These are phyloP conservation scores for Silene coronaria DNA, from an alignment of 179 eudicot genomes.

Conservation along the genomic window DNA sequence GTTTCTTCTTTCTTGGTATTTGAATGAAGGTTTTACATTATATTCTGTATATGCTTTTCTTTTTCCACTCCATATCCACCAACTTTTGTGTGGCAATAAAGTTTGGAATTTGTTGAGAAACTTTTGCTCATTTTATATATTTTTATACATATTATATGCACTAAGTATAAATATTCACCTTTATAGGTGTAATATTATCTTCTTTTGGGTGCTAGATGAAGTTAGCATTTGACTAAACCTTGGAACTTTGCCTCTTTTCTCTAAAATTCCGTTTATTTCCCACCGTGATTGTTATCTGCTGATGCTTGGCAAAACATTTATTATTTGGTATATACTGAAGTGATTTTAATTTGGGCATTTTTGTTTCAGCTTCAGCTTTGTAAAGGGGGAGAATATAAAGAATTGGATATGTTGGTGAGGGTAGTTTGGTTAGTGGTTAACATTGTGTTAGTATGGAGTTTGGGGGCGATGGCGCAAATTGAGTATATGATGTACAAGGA, in stretches of 20 bases:
- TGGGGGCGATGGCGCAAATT: constrained; percentile 31
- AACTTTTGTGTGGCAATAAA: constrained; percentile 14
- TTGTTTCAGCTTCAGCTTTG: constrained; percentile 19
- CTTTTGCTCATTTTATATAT: background rate
- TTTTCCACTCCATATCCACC: constrained; percentile 16
- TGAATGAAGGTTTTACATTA: background rate
- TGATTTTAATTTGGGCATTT: constrained; percentile 17
- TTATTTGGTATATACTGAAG: background rate
- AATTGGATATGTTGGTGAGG: constrained; percentile 19
- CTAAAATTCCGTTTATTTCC: background rate
- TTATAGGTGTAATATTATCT: background rate
- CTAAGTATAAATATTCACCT: constrained; percentile 9
- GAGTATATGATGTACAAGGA: constrained; percentile 56
- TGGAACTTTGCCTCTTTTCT: background rate
- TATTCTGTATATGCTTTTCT: constrained; percentile 14
- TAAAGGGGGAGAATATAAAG: background rate
- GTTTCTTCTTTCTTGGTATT: constrained; percentile 7
- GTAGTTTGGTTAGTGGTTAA: constrained; percentile 23
- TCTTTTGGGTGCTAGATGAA: constrained; percentile 15
- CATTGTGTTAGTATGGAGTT: constrained; percentile 23
- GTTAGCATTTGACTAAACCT: constrained; percentile 12
- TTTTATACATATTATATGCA: background rate
- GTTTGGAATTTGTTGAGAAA: constrained; percentile 16
- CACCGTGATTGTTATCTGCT: constrained; percentile 1
- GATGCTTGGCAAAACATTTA: background rate